Evolutionary conservation across 257 asterid species (phyloP), one percentile per base, ranked within the genome.

Genomic region (Rhazya stricta): DNA sequence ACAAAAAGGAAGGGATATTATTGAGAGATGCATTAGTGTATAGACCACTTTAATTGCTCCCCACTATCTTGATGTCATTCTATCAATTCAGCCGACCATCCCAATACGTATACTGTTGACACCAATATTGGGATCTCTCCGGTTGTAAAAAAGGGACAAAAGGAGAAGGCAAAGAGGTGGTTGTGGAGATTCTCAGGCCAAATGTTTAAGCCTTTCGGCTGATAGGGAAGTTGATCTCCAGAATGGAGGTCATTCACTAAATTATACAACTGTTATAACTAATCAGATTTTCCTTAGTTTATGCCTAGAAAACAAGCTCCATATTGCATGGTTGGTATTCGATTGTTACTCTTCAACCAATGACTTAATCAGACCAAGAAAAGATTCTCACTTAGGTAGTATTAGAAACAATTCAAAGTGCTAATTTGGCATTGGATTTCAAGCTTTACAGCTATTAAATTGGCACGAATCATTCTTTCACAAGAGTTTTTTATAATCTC

Each of bases 261-360:
- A 84, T 85, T 65, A 89, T 87, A n/a, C 75, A 81, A 71, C 73
- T 56, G 84, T 76, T 83, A 80, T 75, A 81, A 74, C 81, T 75
- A 83, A 77, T 70, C 11, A 57, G 51, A 10, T 41, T 23, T 27
- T 32, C 56, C 25, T 51, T 46, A 37, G 19, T 43, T 54, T 27
- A 43, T 48, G 25, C 62, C 41, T 25, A 21, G 10, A 23, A 18
- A 51, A 41, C 9, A 72, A 5, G 8, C 9, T 1, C 27, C 8
- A 12, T 0, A 37, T 60, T 68, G 12, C 9, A 16, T 0, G 66
- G 76, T 53, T 53, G 76, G 39, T 56, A 12, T 2, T 72, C 39
- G 67, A 72, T 56, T 56, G 69, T 42, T 18, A 25, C 69, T 7
- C 29, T 58, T 57, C 58, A 60, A 58, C 69, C 42, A 29, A 13